Percentiles rank a stretch among this genome's conserved stretches.
These are phyloP conservation scores for Tuber indicum DNA, from an alignment of 495 filamentous ascomycete species.

Conservation along the genomic window DNA sequence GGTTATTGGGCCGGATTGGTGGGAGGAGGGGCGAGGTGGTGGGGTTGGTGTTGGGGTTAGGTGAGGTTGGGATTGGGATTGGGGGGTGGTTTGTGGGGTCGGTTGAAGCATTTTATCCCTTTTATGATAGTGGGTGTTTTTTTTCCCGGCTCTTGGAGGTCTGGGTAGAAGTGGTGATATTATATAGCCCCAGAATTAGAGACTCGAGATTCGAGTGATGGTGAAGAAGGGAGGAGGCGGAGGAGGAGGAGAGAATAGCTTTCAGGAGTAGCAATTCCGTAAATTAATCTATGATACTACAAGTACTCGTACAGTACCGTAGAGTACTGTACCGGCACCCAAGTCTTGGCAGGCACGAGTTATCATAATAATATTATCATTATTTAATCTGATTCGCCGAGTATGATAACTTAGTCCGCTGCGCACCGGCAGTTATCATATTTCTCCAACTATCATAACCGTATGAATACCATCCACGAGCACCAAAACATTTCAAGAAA, in stretches of 20 bases:
- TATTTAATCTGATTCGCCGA: too few relatives aligned
- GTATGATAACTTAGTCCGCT: too few relatives aligned
- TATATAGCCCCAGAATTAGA: not conserved
- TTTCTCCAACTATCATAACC: not conserved
- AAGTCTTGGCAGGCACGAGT: constrained; percentile 3
- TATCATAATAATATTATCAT: not conserved
- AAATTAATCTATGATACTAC: not conserved
- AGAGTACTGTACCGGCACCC: not conserved
- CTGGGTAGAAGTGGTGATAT: not conserved
- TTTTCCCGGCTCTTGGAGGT: not conserved
- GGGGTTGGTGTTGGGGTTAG: not conserved
- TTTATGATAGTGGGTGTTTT: not conserved
- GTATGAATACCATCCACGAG: not conserved
- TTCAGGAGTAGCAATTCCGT: not conserved
- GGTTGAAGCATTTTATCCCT: not conserved
- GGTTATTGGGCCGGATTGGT: constrained; percentile 39
- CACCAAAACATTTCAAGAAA: not conserved
- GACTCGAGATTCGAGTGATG: not conserved
- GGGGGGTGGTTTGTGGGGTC: not conserved
- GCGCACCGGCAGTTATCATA: too few relatives aligned
- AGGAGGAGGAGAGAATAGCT: not conserved
- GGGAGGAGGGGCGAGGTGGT: constrained; percentile 10
- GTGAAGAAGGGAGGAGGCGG: not conserved
- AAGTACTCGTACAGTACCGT: too few relatives aligned
- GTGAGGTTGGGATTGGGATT: not conserved